Evolutionary conservation across 768 basidiomycete species (phyloP).

Genomic region (Xanthoconium stramineum): DNA sequence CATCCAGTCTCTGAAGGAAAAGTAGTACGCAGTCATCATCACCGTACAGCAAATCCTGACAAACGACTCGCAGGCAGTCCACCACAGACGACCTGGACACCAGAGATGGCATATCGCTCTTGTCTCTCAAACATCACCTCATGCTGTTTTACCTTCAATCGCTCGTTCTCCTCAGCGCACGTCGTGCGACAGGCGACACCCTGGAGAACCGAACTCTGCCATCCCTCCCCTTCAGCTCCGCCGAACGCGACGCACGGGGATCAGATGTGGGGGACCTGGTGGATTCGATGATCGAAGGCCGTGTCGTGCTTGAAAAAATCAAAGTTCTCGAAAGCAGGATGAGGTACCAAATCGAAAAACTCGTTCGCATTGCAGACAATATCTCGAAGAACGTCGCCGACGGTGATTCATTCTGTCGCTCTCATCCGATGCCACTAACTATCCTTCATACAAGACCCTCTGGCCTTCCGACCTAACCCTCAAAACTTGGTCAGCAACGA

Average conservation of each 20-base stretch:
- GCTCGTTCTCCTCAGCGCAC: conserved; percentile 68
- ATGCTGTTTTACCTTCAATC: conserved; percentile 86
- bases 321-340: conserved; percentile 82
- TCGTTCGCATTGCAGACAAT: conserved; percentile 74
- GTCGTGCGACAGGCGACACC: conserved; percentile 64
- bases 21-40: conserved; percentile 36
- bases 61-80: conserved; percentile 23
- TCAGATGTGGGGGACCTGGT: conserved; percentile 68
- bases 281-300: conserved; percentile 73
- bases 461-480: conserved; percentile 91
- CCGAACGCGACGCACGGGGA: conserved; percentile 54
- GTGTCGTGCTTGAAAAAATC: conserved; percentile 86
- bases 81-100: conserved; percentile 43
- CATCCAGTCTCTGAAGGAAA: conserved; percentile 51
- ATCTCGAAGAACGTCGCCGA: conserved; percentile 45
- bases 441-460: conserved; percentile 57
- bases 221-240: conserved; percentile 47
- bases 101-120: conserved; percentile 83
- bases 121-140: conserved; percentile 83
- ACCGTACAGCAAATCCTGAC: conserved; percentile 13
- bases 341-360: conserved; percentile 94
- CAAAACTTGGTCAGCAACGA: conserved; percentile 56
- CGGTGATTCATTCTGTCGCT: conserved; percentile 42
- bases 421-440: neutral
- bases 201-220: conserved; percentile 51